Percentiles rank a stretch among this genome's conserved stretches.
These are phyloP conservation scores for Lumnitzera racemosa DNA, from an alignment of 345 rosid species.

Conservation along the genomic window DNA sequence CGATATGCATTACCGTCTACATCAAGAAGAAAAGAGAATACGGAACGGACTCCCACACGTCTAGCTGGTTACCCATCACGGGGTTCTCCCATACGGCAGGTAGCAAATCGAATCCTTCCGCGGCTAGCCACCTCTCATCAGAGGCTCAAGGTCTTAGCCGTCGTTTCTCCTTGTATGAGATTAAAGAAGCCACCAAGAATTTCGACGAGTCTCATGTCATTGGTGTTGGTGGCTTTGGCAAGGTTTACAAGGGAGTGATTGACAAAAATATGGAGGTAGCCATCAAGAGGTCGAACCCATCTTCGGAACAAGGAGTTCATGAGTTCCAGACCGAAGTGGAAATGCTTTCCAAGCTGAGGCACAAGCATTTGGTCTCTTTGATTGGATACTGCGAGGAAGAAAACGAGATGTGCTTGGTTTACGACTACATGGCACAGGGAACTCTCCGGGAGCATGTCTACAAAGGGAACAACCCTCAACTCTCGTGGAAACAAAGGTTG, in stretches of 20 bases:
- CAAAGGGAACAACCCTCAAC: conserved; percentile 39
- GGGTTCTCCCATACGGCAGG: conserved; percentile 42
- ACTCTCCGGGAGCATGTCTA: conserved; percentile 71
- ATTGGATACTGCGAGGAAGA: conserved; percentile 84
- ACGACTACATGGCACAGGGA: conserved; percentile 86
- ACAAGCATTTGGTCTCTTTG: conserved; percentile 81
- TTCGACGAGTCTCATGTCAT: conserved; percentile 61
- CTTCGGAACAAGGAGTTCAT: conserved; percentile 74
- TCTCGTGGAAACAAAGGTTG: conserved; percentile 65
- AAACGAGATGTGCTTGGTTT: conserved; percentile 73
- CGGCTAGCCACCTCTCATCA: conserved; percentile 39
- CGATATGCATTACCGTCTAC: conserved; percentile 34
- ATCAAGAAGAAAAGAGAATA: conserved; percentile 23
- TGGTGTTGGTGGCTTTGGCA: conserved; percentile 90
- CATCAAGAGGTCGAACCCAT: conserved; percentile 63
- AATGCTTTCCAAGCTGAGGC: conserved; percentile 77
- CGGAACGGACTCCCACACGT: conserved; percentile 33
- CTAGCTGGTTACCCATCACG: conserved; percentile 64
- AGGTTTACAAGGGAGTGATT: conserved; percentile 70
- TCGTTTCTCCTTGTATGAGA: conserved; percentile 56
- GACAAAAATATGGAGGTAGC: conserved; percentile 58
- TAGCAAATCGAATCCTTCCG: conserved; percentile 45
- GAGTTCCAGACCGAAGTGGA: conserved; percentile 82
- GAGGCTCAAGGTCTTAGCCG: conserved; percentile 61
- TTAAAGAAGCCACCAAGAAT: conserved; percentile 52